A percentile compares a stretch with the other conserved stretches of the same genome.
Conservation (phyloP, 2,329 filamentous ascomycete species). For the Calonectria leucothoes region DNA sequence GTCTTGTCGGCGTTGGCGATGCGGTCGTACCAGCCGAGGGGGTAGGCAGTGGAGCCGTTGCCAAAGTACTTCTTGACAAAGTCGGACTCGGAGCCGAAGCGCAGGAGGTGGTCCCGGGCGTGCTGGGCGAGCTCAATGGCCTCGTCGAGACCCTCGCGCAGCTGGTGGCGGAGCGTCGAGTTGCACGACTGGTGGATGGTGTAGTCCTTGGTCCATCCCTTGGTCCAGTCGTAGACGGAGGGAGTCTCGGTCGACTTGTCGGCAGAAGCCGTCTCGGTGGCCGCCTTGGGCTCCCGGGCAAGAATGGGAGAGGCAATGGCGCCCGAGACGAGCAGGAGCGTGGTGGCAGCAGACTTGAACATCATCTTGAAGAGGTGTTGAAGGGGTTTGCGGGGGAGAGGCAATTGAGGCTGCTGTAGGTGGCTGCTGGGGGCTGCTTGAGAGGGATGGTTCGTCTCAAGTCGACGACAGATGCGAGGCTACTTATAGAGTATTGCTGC, state of each 20-base stretch:
- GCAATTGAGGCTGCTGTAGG: slow-evolving; percentile 1
- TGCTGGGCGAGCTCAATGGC: slow-evolving; percentile 67
- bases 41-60: slow-evolving; percentile 64
- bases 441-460: slow-evolving; percentile 19
- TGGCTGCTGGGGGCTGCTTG: slow-evolving; percentile 32
- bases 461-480: slow-evolving; percentile 7
- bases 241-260: slow-evolving; percentile 33
- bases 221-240: slow-evolving; percentile 47
- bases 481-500: slow-evolving; percentile 34
- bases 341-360: slow-evolving; percentile 38
- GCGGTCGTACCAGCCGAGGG: slow-evolving; percentile 72
- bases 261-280: slow-evolving; percentile 32
- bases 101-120: slow-evolving; percentile 71
- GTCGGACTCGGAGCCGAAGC: slow-evolving; percentile 66
- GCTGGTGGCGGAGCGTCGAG: slow-evolving; percentile 66
- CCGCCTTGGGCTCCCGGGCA: slow-evolving; percentile 36
- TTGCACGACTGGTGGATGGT: slow-evolving; percentile 76
- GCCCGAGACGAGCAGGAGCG: slow-evolving; percentile 41
- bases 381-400: not conserved
- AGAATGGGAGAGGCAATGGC: slow-evolving; percentile 44
- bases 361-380: slow-evolving; percentile 37
- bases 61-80: slow-evolving; percentile 77
- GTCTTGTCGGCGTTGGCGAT: slow-evolving; percentile 68
- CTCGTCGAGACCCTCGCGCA: slow-evolving; percentile 68
- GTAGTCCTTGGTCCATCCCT: slow-evolving; percentile 49